phyloP scores from a whole-genome alignment of 306 rosid genomes.

The Vicia faba region DNA sequence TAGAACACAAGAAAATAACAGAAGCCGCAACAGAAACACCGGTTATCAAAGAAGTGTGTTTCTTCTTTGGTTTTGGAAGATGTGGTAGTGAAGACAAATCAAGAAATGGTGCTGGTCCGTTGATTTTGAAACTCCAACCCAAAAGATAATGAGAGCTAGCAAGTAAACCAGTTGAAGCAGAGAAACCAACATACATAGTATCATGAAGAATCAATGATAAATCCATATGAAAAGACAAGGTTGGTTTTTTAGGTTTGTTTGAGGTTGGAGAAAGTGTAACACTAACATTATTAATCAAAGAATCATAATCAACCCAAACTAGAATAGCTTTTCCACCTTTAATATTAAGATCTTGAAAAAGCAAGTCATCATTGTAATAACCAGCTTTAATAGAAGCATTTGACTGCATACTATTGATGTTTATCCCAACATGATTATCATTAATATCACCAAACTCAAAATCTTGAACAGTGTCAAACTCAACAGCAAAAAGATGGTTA shows the following conservation, averaged over 20 bases:
- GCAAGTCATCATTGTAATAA: slow-evolving; percentile 44
- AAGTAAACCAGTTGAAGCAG: slow-evolving; percentile 84
- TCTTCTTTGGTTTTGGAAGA: slow-evolving; percentile 65
- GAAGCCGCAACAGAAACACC: slow-evolving; percentile 44
- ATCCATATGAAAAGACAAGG: slow-evolving; percentile 56
- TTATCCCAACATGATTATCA: slow-evolving; percentile 81
- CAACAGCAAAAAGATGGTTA: slow-evolving; percentile 77
- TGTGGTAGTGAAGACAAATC: slow-evolving; percentile 62
- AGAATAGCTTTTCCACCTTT: slow-evolving; percentile 59
- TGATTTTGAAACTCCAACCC: slow-evolving; percentile 89
- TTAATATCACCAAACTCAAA: slow-evolving; percentile 81
- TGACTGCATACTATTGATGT: slow-evolving; percentile 65
- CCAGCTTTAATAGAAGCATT: slow-evolving; percentile 54
- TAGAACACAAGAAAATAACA: slow-evolving; percentile 38
- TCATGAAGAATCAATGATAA: slow-evolving; percentile 57
- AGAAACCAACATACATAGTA: slow-evolving; percentile 80
- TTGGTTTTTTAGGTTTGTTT: slow-evolving; percentile 58
- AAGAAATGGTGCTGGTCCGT: slow-evolving; percentile 59
- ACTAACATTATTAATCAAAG: slow-evolving; percentile 40
- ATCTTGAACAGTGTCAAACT: slow-evolving; percentile 83
- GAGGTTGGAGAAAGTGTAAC: slow-evolving; percentile 65
- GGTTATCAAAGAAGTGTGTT: slow-evolving; percentile 41
- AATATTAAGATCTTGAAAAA: slow-evolving; percentile 46
- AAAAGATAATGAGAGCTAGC: slow-evolving; percentile 84
- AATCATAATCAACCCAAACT: slow-evolving; percentile 81